Conservation (phyloP, 208 protist genomes). For the Acanthamoeba triangularis region DNA sequence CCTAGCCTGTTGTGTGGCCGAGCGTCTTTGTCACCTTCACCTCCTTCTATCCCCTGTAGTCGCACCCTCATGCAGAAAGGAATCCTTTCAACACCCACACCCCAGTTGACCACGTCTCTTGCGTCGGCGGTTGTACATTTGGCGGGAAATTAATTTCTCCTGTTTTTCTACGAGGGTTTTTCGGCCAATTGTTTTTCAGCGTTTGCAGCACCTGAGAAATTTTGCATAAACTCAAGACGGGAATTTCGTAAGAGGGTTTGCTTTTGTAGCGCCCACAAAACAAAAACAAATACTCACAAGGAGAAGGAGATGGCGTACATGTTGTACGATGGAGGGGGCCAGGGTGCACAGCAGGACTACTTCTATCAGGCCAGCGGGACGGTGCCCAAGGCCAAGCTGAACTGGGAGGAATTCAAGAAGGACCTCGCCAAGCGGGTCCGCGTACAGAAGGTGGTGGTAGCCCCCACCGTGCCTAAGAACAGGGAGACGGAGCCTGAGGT, state of each 20-base stretch:
- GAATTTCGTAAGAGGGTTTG: background rate
- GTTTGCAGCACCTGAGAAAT: background rate
- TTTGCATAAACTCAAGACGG: background rate
- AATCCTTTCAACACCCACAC: background rate
- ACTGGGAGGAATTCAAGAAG: constrained; percentile 35
- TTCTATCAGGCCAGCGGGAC: constrained; percentile 13
- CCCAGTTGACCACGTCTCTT: no score
- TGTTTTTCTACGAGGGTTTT: background rate
- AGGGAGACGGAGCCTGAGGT: background rate
- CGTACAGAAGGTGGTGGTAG: background rate
- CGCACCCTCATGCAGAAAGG: background rate
- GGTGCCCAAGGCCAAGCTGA: background rate
- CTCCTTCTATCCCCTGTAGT: background rate
- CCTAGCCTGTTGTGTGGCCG: background rate
- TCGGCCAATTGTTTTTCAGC: background rate
- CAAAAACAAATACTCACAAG: background rate
- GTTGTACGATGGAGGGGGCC: constrained; percentile 11
- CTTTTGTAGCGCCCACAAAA: background rate
- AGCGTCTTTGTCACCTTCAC: background rate
- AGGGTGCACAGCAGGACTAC: background rate
- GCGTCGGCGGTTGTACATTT: no score
- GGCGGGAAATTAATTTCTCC: no score
- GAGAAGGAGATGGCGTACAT: background rate
- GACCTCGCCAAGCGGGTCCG: background rate
- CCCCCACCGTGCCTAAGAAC: background rate